Evolutionary conservation across 2,329 filamentous ascomycete genomes (phyloP), one percentile per base, ranked within the genome.

Genomic region (Gyromitra esculenta): DNA sequence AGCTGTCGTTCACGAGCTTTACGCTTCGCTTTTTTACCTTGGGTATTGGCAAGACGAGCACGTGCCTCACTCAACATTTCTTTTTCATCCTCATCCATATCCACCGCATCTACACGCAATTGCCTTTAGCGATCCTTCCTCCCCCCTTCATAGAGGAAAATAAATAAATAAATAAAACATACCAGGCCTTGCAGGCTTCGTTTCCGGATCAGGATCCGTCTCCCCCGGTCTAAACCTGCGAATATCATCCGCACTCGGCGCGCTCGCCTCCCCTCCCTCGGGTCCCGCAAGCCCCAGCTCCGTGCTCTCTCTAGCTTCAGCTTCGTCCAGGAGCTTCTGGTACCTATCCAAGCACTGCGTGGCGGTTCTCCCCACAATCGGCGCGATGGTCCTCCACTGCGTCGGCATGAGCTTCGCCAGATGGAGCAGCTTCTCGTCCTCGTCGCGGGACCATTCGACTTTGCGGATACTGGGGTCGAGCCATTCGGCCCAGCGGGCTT

Each of bases 11-110:
- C 96, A 81, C 96, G 89, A 43, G 96, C 96, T 87, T 99, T 99
- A 80, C 96, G 87, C 87, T 99, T 99, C 5, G 96, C 96, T 86
- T 99, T 99, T 85, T 99, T 99, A 83, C 96, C 96, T 84, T 98
- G 96, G 9, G 96, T 98, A 82, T 99, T 99, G 79, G 96, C 96
- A 79, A 99, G 86, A 85, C 96, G 93, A 72, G 96, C 96, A 82
- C 96, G 92, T 80, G 96, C 96, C 85, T 99, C 96, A 83, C 94
- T 97, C 82, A 99, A 85, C 96, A 99, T 99, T 85, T 99, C 96
- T 86, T 99, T 98, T 84, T 99, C 96, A 82, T 99, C 96, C 83
- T 99, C 96, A 83, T 99, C 96, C 81, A 99, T 90, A 84, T 99
- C 96, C 83, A 99, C 96, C 5, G 96, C 97, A 84, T 99, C 96